phyloP scores from a whole-genome alignment of 129 eudicot genomes.

The Artemisia annua region DNA sequence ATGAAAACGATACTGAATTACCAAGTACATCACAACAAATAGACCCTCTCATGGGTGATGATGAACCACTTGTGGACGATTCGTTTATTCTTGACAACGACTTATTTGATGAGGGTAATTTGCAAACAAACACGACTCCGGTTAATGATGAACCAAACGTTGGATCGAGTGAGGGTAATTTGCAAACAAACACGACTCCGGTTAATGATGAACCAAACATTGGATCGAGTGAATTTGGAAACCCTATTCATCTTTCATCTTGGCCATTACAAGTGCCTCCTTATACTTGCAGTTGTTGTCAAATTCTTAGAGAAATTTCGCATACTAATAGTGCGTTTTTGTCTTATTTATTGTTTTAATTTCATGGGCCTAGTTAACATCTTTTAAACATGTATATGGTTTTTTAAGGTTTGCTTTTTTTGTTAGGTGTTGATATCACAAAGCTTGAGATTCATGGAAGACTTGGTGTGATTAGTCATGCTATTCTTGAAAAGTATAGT shows the following conservation, averaged over 20 bases:
- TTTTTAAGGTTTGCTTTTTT: background rate
- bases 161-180: background rate
- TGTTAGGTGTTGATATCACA: conserved; percentile 37
- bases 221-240: conserved; percentile 27
- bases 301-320: conserved; percentile 57
- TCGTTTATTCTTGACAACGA: background rate
- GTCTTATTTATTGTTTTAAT: background rate
- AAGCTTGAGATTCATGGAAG: conserved; percentile 79
- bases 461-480: conserved; percentile 58
- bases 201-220: conserved; percentile 1
- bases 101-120: background rate
- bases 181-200: conserved; percentile 20
- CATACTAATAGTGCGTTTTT: conserved; percentile 56
- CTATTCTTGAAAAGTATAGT: conserved; percentile 39
- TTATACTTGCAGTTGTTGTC: conserved; percentile 55
- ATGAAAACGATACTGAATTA: conserved; percentile 14
- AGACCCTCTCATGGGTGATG: background rate
- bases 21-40: background rate
- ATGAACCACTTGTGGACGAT: conserved; percentile 9
- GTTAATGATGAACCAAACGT: conserved; percentile 4
- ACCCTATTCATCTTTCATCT: conserved; percentile 37
- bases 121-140: conserved; percentile 20
- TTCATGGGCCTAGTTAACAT: background rate
- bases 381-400: background rate
- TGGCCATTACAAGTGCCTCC: conserved; percentile 54